These are phyloP conservation scores for Tulasnella sp. DNA, from an alignment of 768 basidiomycete species.

Conservation along the genomic window DNA sequence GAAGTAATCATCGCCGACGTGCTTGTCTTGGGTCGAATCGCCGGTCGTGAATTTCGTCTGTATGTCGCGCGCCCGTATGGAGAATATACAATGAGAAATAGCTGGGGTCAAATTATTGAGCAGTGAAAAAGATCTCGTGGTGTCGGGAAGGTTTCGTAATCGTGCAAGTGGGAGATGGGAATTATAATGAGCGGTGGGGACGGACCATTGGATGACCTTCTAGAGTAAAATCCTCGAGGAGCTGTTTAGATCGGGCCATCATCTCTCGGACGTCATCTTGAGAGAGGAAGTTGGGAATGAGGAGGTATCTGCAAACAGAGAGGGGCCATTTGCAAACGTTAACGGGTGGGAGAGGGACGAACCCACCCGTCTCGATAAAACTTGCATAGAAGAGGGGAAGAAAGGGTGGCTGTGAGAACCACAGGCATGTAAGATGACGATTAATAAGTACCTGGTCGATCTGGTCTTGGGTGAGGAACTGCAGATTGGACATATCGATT, in stretches of 20 bases:
- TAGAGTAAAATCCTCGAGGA: constrained; percentile 74
- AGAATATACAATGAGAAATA: too few species aligned
- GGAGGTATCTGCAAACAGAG: constrained; percentile 57
- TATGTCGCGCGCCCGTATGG: not conserved
- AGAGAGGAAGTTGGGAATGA: constrained; percentile 68
- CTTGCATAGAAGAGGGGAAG: constrained; percentile 35
- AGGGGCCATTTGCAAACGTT: not conserved
- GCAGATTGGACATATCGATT: constrained; percentile 30
- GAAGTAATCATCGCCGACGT: constrained; percentile 92
- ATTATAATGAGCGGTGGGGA: constrained; percentile 2
- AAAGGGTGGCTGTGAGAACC: not conserved
- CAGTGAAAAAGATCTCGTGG: constrained; percentile 10
- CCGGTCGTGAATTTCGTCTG: constrained; percentile 89
- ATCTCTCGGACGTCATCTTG: constrained; percentile 56
- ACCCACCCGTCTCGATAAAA: constrained; percentile 58
- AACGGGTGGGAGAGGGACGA: constrained; percentile 17
- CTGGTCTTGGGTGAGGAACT: constrained; percentile 55
- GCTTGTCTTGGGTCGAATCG: constrained; percentile 45
- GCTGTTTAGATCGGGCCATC: constrained; percentile 62
- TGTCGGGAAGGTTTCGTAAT: not conserved
- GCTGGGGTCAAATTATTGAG: too few species aligned
- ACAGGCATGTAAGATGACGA: not conserved
- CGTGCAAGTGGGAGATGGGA: not conserved
- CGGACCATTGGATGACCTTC: constrained; percentile 76
- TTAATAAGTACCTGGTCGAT: constrained; percentile 48